These are phyloP conservation scores for grape (Vitis vinifera) DNA, from an alignment of 164 flowering plant species.

Conservation along the genomic window DNA sequence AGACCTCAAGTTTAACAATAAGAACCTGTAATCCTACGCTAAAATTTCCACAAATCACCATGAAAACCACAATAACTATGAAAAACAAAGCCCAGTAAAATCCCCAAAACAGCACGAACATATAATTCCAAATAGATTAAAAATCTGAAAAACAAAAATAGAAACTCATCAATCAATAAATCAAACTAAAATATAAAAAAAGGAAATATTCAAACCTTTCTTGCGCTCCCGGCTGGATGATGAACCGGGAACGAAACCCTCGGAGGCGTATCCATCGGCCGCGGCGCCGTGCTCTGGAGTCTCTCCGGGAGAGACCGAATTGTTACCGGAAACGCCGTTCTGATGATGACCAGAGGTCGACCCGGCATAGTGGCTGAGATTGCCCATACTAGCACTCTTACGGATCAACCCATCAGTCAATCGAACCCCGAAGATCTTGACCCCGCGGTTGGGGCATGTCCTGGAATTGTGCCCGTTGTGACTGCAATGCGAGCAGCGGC, in stretches of 20 bases:
- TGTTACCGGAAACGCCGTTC: slow-evolving; percentile 12
- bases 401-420: slow-evolving; percentile 84
- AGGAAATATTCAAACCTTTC: slow-evolving; percentile 55
- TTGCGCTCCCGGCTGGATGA: slow-evolving; percentile 76
- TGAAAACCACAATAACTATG: no score
- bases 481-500: slow-evolving; percentile 87
- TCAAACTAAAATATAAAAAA: not conserved
- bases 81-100: no score
- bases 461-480: slow-evolving; percentile 89
- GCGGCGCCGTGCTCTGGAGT: slow-evolving; percentile 53
- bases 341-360: slow-evolving; percentile 18
- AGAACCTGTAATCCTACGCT: no score
- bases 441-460: slow-evolving; percentile 91
- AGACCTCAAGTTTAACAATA: no score
- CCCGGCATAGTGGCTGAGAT: slow-evolving; percentile 59
- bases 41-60: no score
- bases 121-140: no score
- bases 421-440: slow-evolving; percentile 85
- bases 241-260: slow-evolving; percentile 84
- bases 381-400: slow-evolving; percentile 95
- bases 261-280: slow-evolving; percentile 81
- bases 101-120: no score
- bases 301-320: slow-evolving; percentile 55
- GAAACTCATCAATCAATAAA: not conserved
- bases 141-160: no score